Evolutionary conservation across 192 early-diverging fungal genomes (phyloP), one percentile per base, ranked within the genome.

Genomic region (Coemansia sp.): DNA sequence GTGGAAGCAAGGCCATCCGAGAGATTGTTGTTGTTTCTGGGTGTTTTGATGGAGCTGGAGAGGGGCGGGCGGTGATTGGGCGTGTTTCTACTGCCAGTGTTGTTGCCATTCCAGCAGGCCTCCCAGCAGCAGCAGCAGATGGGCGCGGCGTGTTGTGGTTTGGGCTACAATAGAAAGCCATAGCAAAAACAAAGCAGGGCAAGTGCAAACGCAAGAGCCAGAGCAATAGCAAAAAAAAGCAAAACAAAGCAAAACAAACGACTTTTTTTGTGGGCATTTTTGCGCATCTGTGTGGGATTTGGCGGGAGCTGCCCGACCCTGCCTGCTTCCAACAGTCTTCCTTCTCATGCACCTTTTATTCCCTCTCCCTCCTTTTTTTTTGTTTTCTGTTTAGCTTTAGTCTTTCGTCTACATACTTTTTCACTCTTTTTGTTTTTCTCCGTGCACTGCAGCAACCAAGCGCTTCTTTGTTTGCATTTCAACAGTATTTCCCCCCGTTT

Each of bases 81-180:
- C 56, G n/a, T 58, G 56, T 58, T 58, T 58, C 46, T 59, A 57
- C 65, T 67, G 57, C 47, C 59, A n/a, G n/a, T n/a, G n/a, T n/a
- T n/a, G n/a, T n/a, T n/a, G n/a, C n/a, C n/a, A n/a, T n/a, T n/a
- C n/a, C n/a, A n/a, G 46, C 42, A 41, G 9, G 62, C 62, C 61
- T 63, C 19, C 60, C 19, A 7, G 45, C 45, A n/a, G n/a, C n/a
- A n/a, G n/a, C n/a, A n/a, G n/a, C n/a, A n/a, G n/a, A n/a, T n/a
- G n/a, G n/a, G n/a, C n/a, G n/a, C 45, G 8, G 26, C 46, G 8
- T 46, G 45, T 8, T 46, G 8, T 15, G 8, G 45, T 46, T 46
- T 46, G 8, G 45, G 45, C 8, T 46, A 15, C 45, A 16, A n/a
- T n/a, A n/a, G n/a, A n/a, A n/a, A n/a, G n/a, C n/a, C n/a, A n/a